These are phyloP conservation scores for Plasmodium gallinaceum DNA, from an alignment of 169 alveolate genomes.

Conservation along the genomic window DNA sequence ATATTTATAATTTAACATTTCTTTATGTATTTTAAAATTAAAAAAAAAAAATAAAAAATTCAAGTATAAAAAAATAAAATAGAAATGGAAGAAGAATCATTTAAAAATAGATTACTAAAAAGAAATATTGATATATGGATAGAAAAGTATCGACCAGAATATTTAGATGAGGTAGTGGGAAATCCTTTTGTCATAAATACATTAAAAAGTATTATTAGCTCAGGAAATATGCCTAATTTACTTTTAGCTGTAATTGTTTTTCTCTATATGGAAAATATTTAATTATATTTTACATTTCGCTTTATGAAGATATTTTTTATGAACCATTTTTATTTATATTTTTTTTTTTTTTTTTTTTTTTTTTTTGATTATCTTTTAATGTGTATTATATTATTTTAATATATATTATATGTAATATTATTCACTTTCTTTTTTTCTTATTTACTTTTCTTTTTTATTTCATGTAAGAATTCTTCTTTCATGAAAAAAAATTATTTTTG, in stretches of 20 bases:
- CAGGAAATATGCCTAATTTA: conserved; percentile 98
- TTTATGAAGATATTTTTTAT: no score
- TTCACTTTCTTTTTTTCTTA: no score
- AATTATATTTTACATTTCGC: no score
- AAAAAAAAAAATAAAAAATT: neutral
- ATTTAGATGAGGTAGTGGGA: conserved; percentile 96
- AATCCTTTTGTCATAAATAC: conserved; percentile 94
- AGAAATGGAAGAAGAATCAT: conserved; percentile 63
- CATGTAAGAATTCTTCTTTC: no score
- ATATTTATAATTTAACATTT: neutral
- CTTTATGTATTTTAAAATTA: neutral
- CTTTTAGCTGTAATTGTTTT: conserved; percentile 90
- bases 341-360: no score
- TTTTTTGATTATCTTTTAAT: no score
- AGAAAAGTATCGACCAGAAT: conserved; percentile 97
- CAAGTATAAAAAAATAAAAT: neutral
- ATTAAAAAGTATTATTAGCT: conserved; percentile 93
- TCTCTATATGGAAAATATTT: no score
- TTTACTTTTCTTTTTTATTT: neutral
- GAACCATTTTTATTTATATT: no score
- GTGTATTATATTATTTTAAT: no score
- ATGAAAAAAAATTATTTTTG: no score
- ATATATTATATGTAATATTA: no score
- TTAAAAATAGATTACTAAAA: conserved; percentile 74
- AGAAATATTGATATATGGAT: conserved; percentile 91